Conservation (phyloP, 176 grass and related monocot species). For the Hyparrhenia diplandra region DNA sequence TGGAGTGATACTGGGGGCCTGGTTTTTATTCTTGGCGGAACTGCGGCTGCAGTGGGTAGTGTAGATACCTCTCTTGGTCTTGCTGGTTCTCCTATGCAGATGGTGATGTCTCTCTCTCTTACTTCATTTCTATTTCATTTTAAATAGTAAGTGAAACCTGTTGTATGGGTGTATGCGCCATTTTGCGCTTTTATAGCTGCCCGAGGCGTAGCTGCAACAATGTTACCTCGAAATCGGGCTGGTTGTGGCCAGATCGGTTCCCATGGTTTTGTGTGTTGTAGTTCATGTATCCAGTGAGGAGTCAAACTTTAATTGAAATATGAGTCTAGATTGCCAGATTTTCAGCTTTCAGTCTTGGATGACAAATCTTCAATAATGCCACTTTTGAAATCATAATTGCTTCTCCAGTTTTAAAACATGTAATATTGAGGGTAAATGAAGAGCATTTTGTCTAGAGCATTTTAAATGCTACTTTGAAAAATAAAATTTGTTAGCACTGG, state of each 20-base stretch:
- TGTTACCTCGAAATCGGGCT: neutral
- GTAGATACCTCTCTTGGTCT: constrained; percentile 86
- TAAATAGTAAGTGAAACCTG: neutral
- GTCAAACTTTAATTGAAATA: neutral
- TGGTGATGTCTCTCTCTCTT: constrained; percentile 45
- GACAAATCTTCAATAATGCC: neutral
- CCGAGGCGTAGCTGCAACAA: neutral
- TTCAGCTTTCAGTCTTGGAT: neutral
- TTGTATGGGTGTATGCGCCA: neutral
- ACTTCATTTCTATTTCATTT: neutral
- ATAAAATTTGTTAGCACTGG: neutral
- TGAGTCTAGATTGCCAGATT: neutral
- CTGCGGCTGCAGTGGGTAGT: constrained; percentile 74
- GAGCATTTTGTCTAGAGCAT: neutral
- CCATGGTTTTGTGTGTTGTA: neutral
- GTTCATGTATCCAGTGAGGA: neutral
- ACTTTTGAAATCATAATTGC: neutral
- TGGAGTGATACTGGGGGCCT: constrained; percentile 79
- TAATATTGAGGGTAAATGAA: neutral
- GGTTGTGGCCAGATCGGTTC: neutral
- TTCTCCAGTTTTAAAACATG: neutral
- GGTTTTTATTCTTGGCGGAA: constrained; percentile 95
- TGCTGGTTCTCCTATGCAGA: constrained; percentile 77
- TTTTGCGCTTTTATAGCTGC: neutral
- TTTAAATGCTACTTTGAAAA: neutral